Conservation (phyloP, 192 early-diverging fungal genomes). For the Backusella westeae region DNA sequence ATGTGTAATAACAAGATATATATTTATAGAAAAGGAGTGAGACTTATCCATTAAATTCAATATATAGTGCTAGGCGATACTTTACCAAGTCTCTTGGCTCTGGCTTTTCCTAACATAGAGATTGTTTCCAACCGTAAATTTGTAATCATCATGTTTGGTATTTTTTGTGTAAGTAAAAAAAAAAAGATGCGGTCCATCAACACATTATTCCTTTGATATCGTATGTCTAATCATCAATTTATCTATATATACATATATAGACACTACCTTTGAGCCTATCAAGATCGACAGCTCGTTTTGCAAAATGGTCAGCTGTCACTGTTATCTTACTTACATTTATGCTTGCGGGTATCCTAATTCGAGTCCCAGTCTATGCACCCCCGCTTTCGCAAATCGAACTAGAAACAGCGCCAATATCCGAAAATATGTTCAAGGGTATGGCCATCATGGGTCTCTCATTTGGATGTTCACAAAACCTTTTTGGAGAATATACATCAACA, state of each 20-base stretch:
- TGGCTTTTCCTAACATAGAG: constrained; percentile 24
- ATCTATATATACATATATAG: constrained; percentile 12
- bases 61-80: constrained; percentile 46
- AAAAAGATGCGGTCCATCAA: neutral
- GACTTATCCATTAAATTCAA: neutral
- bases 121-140: constrained; percentile 25
- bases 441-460: constrained; percentile 70
- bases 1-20: constrained; percentile 7
- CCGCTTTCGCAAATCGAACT: neutral
- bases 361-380: constrained; percentile 50
- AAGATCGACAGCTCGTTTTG: constrained; percentile 56
- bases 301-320: constrained; percentile 53
- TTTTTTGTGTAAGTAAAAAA: constrained; percentile 19
- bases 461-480: constrained; percentile 58
- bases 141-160: constrained; percentile 34
- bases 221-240: neutral
- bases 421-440: constrained; percentile 56
- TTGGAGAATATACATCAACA: constrained; percentile 49
- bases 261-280: constrained; percentile 60
- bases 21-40: neutral
- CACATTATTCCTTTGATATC: neutral
- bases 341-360: constrained; percentile 51
- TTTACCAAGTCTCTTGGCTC: constrained; percentile 36
- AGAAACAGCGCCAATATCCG: constrained; percentile 14
- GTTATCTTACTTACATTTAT: constrained; percentile 60